phyloP scores from a whole-genome alignment of 148 eudicot species.

The Polygonum aviculare region DNA sequence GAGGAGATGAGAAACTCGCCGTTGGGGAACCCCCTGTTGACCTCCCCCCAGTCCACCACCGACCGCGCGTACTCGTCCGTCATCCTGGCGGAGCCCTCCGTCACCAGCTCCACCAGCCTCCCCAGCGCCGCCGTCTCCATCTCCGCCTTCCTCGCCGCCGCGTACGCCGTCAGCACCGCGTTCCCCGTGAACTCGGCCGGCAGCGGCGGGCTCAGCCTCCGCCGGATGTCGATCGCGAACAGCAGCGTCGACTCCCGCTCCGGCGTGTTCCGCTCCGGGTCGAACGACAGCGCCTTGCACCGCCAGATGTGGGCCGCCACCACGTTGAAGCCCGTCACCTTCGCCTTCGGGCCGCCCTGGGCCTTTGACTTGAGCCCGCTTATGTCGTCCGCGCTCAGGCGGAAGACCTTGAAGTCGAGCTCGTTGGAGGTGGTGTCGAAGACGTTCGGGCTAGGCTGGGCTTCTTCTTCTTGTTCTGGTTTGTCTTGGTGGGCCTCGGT shows the following conservation, averaged over 20 bases:
- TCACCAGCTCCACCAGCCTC: slow-evolving; percentile 47
- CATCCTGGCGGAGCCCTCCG: slow-evolving; percentile 56
- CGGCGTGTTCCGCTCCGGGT: background rate
- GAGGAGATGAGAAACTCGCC: slow-evolving; percentile 85
- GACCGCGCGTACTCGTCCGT: slow-evolving; percentile 70
- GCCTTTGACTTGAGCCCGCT: slow-evolving; percentile 43
- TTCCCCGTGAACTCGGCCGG: slow-evolving; percentile 58
- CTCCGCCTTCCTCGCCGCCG: slow-evolving; percentile 37
- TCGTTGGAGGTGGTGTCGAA: slow-evolving; percentile 37
- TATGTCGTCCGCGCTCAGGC: slow-evolving; percentile 39
- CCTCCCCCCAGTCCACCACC: slow-evolving; percentile 80
- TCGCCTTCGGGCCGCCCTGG: slow-evolving; percentile 14
- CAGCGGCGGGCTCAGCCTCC: slow-evolving; percentile 48
- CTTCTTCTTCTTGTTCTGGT: slow-evolving; percentile 14
- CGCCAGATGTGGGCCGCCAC: slow-evolving; percentile 75
- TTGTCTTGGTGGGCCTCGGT: slow-evolving; percentile 18
- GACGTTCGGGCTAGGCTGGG: slow-evolving; percentile 25
- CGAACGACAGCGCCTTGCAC: slow-evolving; percentile 66
- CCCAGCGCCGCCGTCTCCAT: slow-evolving; percentile 43
- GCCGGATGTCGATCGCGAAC: slow-evolving; percentile 63
- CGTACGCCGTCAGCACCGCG: slow-evolving; percentile 79
- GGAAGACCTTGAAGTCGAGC: slow-evolving; percentile 58
- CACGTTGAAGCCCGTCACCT: slow-evolving; percentile 60
- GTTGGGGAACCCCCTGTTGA: slow-evolving; percentile 67
- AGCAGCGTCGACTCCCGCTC: slow-evolving; percentile 44